Evolutionary conservation across 225 moss, liverwort and hornwort species (phyloP).

Genomic region (Rhytidiadelphus loreus): DNA sequence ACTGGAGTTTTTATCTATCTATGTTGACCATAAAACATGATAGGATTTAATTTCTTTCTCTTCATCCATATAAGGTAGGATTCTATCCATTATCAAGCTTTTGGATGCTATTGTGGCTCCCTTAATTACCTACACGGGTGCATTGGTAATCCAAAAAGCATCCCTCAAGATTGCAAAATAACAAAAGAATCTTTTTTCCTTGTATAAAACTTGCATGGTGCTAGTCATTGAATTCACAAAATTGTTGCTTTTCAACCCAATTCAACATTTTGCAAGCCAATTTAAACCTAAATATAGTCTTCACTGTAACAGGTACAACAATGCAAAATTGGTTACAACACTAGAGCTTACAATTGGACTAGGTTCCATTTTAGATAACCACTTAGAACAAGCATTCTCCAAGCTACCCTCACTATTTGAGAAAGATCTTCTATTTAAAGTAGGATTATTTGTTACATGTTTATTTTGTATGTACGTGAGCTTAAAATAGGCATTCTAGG

Average conservation of each 20-base stretch:
- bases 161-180: not conserved
- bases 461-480: not conserved
- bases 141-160: not conserved
- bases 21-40: not conserved
- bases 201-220: rapidly evolving
- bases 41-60: not conserved
- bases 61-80: not conserved
- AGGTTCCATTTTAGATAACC: not conserved
- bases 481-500: not conserved
- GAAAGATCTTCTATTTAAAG: no score
- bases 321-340: not conserved
- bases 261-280: not conserved
- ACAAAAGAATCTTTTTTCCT: not conserved
- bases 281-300: not conserved
- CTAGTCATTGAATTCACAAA: not conserved
- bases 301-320: not conserved
- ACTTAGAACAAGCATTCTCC: no score
- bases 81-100: rapidly evolving
- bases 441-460: not conserved
- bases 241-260: not conserved
- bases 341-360: not conserved
- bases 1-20: no score
- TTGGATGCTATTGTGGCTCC: not conserved
- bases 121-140: not conserved
- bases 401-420: no score